These are phyloP conservation scores for Climacium dendroides DNA, from an alignment of 225 moss, liverwort and hornwort species.

Conservation along the genomic window DNA sequence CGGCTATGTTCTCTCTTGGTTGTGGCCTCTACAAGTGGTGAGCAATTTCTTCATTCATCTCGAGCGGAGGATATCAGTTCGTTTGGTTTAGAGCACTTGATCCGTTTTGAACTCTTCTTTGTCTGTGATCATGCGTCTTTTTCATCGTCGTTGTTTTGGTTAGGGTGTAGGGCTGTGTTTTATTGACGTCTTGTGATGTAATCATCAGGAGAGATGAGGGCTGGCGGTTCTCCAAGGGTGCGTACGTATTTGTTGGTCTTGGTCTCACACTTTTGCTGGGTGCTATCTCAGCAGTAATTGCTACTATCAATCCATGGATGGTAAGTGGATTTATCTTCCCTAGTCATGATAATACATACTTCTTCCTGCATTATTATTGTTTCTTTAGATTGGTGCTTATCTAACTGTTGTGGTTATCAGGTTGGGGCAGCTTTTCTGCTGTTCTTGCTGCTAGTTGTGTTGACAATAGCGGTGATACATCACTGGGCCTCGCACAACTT, in stretches of 20 bases:
- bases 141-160: neutral
- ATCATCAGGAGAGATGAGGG: slow-evolving; percentile 86
- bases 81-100: neutral
- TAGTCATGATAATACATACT: neutral
- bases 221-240: slow-evolving; percentile 84
- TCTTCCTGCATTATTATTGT: neutral
- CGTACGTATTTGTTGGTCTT: slow-evolving; percentile 75
- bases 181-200: neutral
- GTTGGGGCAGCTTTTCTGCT: slow-evolving; percentile 94
- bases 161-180: neutral
- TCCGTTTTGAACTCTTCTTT: neutral
- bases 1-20: slow-evolving; percentile 68
- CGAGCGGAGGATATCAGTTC: neutral
- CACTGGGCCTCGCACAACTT: slow-evolving; percentile 99
- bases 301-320: slow-evolving; percentile 99
- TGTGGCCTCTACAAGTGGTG: slow-evolving; percentile 97
- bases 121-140: neutral
- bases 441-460: slow-evolving; percentile 67
- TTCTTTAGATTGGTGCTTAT: neutral
- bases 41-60: slow-evolving; percentile 5
- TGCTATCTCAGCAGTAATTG: slow-evolving; percentile 89
- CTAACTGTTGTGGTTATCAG: slow-evolving; percentile 23
- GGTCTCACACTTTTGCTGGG: slow-evolving; percentile 83
- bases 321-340: slow-evolving; percentile 20
- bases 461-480: slow-evolving; percentile 87